phyloP scores from a whole-genome alignment of 2,329 filamentous ascomycete genomes.

The Arthrobotrys sinensis region DNA sequence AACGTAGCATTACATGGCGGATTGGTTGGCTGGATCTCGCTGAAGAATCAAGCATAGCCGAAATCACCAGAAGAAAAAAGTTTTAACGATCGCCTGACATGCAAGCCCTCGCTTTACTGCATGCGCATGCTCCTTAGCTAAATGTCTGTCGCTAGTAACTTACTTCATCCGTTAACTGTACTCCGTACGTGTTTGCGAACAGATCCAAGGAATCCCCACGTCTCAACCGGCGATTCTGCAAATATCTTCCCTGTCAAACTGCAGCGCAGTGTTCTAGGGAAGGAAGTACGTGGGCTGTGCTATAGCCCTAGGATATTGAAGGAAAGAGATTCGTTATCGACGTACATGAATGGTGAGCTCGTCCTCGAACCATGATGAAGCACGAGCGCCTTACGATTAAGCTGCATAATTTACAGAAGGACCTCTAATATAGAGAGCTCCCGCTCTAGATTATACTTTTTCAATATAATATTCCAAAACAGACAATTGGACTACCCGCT shows the following conservation, averaged over 20 bases:
- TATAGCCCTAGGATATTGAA: constrained; percentile 26
- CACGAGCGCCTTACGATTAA: constrained; percentile 40
- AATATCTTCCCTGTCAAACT: constrained; percentile 31
- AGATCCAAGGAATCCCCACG: constrained; percentile 17
- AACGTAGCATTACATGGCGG: constrained; percentile 40
- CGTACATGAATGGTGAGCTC: constrained; percentile 48
- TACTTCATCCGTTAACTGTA: constrained; percentile 22
- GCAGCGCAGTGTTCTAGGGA: constrained; percentile 14
- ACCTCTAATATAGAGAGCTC: constrained; percentile 25
- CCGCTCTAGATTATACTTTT: constrained; percentile 17
- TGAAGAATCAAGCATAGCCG: constrained; percentile 33
- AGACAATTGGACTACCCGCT: constrained; percentile 16
- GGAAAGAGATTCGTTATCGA: constrained; percentile 32
- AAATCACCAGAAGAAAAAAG: constrained; percentile 19
- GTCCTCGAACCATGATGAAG: constrained; percentile 23
- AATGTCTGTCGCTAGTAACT: constrained; percentile 18
- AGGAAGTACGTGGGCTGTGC: constrained; percentile 27
- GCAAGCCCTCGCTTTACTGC: constrained; percentile 38
- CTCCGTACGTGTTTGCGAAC: constrained; percentile 12
- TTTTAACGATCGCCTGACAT: constrained; percentile 48
- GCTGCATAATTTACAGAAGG: constrained; percentile 38
- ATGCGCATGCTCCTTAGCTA: constrained; percentile 33
- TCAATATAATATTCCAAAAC: constrained; percentile 23
- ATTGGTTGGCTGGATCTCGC: constrained; percentile 32
- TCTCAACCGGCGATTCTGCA: constrained; percentile 16